Conservation (phyloP, 331 rosid species). For the Malus hybrid region DNA sequence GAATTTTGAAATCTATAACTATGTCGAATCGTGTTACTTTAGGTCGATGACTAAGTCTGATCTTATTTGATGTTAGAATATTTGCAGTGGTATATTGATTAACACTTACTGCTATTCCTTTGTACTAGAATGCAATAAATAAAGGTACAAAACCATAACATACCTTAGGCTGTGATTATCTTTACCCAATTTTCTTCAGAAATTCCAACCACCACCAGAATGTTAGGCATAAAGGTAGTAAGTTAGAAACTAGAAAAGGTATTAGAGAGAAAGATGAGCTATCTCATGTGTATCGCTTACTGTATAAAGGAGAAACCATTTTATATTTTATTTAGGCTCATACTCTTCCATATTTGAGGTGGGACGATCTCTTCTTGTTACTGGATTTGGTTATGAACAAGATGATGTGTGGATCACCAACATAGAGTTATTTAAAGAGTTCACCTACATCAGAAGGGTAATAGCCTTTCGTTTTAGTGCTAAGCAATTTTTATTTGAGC, state of each 20-base stretch:
- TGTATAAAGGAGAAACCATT: too few species aligned
- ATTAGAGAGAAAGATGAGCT: not conserved
- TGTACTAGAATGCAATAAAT: not conserved
- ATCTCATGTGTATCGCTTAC: not conserved
- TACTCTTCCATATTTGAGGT: slow-evolving; percentile 41
- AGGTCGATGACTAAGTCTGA: not conserved
- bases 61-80: not conserved
- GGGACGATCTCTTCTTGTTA: slow-evolving; percentile 80
- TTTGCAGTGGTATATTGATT: not conserved
- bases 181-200: not conserved
- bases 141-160: too few species aligned
- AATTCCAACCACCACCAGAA: not conserved
- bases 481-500: not conserved
- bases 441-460: slow-evolving; percentile 95
- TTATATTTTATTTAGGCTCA: too few species aligned
- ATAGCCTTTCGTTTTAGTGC: not conserved
- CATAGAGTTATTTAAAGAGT: slow-evolving; percentile 72
- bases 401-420: slow-evolving; percentile 91
- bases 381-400: slow-evolving; percentile 95
- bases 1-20: not conserved
- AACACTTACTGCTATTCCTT: not conserved
- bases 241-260: not conserved
- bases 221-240: too few species aligned
- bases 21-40: not conserved
- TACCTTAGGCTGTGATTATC: not conserved